Conservation (phyloP, 2,329 filamentous ascomycete species). For the Arthrinium phaeospermum region DNA sequence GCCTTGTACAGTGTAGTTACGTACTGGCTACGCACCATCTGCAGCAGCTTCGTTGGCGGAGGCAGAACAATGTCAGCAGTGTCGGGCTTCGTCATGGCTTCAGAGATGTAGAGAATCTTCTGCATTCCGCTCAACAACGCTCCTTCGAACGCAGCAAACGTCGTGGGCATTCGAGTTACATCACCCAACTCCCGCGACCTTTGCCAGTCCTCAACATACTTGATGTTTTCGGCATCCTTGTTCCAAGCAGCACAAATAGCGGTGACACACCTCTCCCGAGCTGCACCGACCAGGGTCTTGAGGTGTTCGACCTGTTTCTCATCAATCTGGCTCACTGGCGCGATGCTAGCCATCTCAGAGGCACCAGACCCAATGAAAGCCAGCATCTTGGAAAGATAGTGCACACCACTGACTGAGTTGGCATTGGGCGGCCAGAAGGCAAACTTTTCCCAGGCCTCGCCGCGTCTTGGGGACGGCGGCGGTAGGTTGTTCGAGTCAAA, state of each 20-base stretch:
- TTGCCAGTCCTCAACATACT: constrained; percentile 92
- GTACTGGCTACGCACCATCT: constrained; percentile 91
- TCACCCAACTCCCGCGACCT: constrained; percentile 81
- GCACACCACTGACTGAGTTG: constrained; percentile 89
- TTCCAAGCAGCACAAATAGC: constrained; percentile 93
- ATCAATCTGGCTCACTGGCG: constrained; percentile 64
- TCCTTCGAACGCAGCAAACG: constrained; percentile 85
- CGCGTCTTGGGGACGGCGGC: constrained; percentile 75
- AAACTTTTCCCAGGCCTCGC: constrained; percentile 89
- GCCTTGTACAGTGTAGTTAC: constrained; percentile 94
- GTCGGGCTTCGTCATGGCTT: constrained; percentile 77
- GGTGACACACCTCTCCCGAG: constrained; percentile 83
- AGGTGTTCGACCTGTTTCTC: constrained; percentile 72
- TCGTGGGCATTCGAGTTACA: constrained; percentile 87
- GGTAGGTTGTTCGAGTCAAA: constrained; percentile 81
- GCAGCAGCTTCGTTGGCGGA: constrained; percentile 84
- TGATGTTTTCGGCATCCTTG: constrained; percentile 89
- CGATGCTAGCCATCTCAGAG: constrained; percentile 80
- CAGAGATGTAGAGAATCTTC: constrained; percentile 91
- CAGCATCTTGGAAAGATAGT: constrained; percentile 85
- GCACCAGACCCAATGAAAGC: constrained; percentile 84
- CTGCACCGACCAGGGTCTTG: constrained; percentile 74
- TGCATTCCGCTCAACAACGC: constrained; percentile 86
- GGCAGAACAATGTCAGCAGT: constrained; percentile 80
- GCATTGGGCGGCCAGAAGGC: constrained; percentile 96